Evolutionary conservation across 2,329 filamentous ascomycete genomes (phyloP), one percentile per base, ranked within the genome.

Genomic region (Herpotrichia juniperi): DNA sequence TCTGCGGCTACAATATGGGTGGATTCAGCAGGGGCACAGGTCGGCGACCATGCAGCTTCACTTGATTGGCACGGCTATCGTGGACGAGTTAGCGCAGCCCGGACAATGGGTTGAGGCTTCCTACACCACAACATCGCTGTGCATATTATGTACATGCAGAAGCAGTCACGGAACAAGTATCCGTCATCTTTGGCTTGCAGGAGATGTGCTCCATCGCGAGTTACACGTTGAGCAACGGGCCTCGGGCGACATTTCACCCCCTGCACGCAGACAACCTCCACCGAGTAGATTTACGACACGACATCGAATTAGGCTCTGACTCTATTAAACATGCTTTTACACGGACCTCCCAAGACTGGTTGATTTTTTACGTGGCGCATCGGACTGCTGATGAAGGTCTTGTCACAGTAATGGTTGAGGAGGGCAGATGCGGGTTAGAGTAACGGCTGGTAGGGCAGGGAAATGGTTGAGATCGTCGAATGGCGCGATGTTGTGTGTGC

Each of bases 21-120:
- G 16, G 21, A 39, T 10, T 46, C 21, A 25, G 10, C 32, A 25
- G 10, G 22, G 26, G 44, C 11, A 21, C 24, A 48, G 42, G 50
- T 56, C 53, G 53, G 35, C 53, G 53, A 53, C 50, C 50, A 40
- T 19, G 45, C 42, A 43, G 53, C 53, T 46, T 56, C 53, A 56
- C 30, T 54, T 45, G 44, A 54, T 44, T 50, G 51, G 51, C 37
- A 44, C 51, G 34, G 51, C 21, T 17, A 22, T 34, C 42, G 48
- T 44, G 24, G 34, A 22, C 17, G 21, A 14, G 12, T 51, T 48
- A 50, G 56, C 37, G 53, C 51, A 24, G 39, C 51, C 39, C 50
- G 21, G 32, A 42, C 39, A 39, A 31, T 17, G 24, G 24, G 28
- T 7, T 22, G 9, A 7, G 12, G 26, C 17, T 11, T 43, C 5